Percentiles rank a stretch among this genome's conserved stretches.
Evolutionary conservation across 2,329 filamentous ascomycete species (phyloP).

Genomic region (Raffaelea deltoideospora): DNA sequence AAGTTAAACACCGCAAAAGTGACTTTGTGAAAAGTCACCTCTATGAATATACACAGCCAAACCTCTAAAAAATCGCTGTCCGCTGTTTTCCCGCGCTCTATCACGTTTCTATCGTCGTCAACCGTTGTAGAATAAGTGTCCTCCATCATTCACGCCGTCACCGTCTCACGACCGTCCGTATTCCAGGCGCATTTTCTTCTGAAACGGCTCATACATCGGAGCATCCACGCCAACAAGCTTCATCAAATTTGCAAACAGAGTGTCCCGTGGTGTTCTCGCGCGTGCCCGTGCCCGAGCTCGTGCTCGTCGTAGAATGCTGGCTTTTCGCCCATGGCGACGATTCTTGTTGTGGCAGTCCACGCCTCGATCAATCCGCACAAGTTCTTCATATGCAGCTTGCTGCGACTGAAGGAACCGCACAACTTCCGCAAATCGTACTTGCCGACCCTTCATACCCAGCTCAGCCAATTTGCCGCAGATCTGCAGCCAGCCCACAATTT

Average conservation of each 20-base stretch:
- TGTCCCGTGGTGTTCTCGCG: background rate
- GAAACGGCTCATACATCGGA: background rate
- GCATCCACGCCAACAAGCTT: background rate
- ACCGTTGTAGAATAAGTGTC: no score
- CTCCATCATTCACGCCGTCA: no score
- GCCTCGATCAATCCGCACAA: background rate
- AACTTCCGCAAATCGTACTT: slow-evolving; percentile 3
- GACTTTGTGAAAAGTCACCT: no score
- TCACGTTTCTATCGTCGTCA: no score
- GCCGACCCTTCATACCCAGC: slow-evolving; percentile 10
- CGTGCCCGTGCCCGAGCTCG: no score
- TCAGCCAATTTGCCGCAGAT: slow-evolving; percentile 18
- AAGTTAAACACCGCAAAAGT: no score
- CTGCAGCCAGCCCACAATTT: slow-evolving; percentile 19
- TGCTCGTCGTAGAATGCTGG: no score
- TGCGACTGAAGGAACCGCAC: slow-evolving; percentile 7
- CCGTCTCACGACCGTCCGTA: no score
- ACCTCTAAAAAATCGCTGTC: no score
- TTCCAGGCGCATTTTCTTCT: background rate
- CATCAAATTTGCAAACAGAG: slow-evolving; percentile 5
- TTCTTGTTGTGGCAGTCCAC: background rate
- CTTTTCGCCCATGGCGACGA: no score
- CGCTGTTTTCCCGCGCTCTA: no score
- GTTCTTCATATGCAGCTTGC: slow-evolving; percentile 4
- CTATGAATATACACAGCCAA: no score